phyloP scores from a whole-genome alignment of 345 rosid species.

The Bruguiera gymnorhiza region DNA sequence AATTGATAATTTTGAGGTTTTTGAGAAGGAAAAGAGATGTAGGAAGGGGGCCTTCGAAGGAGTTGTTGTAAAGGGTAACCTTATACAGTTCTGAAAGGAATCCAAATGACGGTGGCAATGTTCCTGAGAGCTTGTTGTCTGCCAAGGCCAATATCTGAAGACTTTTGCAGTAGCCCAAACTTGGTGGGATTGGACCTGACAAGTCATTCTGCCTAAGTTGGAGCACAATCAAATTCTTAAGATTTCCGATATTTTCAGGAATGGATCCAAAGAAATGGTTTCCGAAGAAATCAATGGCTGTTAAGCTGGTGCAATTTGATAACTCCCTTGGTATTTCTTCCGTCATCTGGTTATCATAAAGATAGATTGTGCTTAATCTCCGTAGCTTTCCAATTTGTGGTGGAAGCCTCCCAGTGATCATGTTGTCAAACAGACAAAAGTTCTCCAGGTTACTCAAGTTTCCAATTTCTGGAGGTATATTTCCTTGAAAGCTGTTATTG shows the following conservation, averaged over 20 bases:
- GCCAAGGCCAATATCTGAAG: conserved; percentile 64
- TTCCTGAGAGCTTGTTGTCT: conserved; percentile 71
- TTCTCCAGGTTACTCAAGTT: conserved; percentile 57
- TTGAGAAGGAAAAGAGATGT: conserved; percentile 53
- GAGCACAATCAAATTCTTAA: conserved; percentile 57
- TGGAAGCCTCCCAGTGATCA: conserved; percentile 62
- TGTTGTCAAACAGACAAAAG: conserved; percentile 57
- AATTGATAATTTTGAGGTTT: conserved; percentile 66
- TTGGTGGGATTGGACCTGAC: conserved; percentile 71
- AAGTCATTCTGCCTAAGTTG: conserved; percentile 83
- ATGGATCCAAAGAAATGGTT: conserved; percentile 68
- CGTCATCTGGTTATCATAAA: conserved; percentile 69
- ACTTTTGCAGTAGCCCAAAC: conserved; percentile 67
- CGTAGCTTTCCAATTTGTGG: conserved; percentile 57
- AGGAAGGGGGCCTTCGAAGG: conserved; percentile 72
- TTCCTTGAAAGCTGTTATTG: conserved; percentile 29
- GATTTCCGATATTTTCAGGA: conserved; percentile 66
- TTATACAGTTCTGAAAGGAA: conserved; percentile 52
- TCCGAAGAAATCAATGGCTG: conserved; percentile 59
- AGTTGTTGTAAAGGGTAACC: conserved; percentile 73
- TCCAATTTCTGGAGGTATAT: conserved; percentile 38
- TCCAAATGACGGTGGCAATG: conserved; percentile 70
- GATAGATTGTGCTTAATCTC: conserved; percentile 47
- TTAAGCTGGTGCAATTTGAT: conserved; percentile 67
- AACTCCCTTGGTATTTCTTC: conserved; percentile 71